Evolutionary conservation across 192 early-diverging fungal species (phyloP).

Genomic region (Backusella westeae): DNA sequence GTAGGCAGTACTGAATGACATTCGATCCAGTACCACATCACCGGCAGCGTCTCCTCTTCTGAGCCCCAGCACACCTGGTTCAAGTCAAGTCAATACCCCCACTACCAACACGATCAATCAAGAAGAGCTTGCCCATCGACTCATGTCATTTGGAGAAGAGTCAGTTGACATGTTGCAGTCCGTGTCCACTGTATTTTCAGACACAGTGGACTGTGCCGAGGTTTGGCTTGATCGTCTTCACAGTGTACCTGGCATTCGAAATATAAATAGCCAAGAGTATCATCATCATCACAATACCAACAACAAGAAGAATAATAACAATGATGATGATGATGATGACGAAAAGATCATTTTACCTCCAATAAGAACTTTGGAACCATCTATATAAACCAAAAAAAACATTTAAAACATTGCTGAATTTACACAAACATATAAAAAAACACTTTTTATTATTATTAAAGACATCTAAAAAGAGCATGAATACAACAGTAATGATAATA

Average conservation of each 20-base stretch:
- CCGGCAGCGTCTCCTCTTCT: constrained; percentile 29
- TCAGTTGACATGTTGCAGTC: constrained; percentile 64
- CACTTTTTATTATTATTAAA: neutral
- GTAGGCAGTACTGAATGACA: constrained; percentile 39
- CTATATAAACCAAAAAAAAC: neutral
- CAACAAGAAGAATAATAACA: too few species aligned
- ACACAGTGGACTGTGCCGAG: constrained; percentile 70
- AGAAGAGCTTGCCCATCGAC: constrained; percentile 58
- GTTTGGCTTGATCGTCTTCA: constrained; percentile 52
- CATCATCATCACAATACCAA: neutral
- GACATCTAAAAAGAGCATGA: neutral
- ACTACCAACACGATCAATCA: neutral
- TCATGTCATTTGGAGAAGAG: constrained; percentile 70
- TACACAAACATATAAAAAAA: neutral
- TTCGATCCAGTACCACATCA: constrained; percentile 31
- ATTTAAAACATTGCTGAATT: neutral
- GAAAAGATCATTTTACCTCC: constrained; percentile 14
- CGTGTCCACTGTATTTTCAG: constrained; percentile 63
- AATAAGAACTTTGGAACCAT: constrained; percentile 11
- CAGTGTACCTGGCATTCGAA: constrained; percentile 22
- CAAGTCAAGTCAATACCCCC: neutral
- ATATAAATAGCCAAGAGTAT: neutral
- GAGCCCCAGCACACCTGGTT: neutral
- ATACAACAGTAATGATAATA: neutral
- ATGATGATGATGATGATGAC: neutral